Base-by-base conservation (phyloP, 441 rosid genomes). In the Eruca vesicaria region DNA sequence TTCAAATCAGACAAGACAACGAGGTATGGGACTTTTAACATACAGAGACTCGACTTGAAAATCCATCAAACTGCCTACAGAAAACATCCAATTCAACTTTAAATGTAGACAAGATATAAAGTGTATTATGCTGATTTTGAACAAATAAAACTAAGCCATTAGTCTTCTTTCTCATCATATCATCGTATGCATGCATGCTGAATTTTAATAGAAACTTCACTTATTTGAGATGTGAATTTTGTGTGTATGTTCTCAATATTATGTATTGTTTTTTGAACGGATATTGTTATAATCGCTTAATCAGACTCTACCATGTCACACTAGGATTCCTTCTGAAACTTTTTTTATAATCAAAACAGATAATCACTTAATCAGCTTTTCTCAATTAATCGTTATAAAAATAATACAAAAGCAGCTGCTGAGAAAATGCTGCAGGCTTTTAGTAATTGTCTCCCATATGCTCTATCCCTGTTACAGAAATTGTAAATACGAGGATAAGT, bases 1-100 rank as follows among this genome's bases (percentile, higher is more conserved):
- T 71, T 77, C 80, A 71, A 77, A 66, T 66, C 72, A 66, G 80
- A 77, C 76, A 59, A 71, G 80, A 77, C 80, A 77, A 50, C 69
- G 21, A 77, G 77, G 80, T 77, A 66, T 72, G 80, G 77, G 80
- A 66, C 69, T 61, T 77, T 35, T 33, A 66, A 66, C 64, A 72
- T 20, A 71, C 69, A 71, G 59, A 72, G 73, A 77, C 80, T 50
- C 69, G 23, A 72, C 77, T 71, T 77, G 55, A 72, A 66, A 77
- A 71, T 71, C 73, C 55, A 71, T 66, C 57, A 50, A 33, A 65
- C 80, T 18, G 56, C 76, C 63, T 60, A 66, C 59, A 16, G 43
- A 45, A 56, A 77, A 48, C 67, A 66, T 41, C 50, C 50, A 41
- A 15, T 60, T 72, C 64, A 71, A 26, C 64, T 60, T 77, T 59